Evolutionary conservation across 345 rosid species (phyloP).

Genomic region (Citrus inodora): DNA sequence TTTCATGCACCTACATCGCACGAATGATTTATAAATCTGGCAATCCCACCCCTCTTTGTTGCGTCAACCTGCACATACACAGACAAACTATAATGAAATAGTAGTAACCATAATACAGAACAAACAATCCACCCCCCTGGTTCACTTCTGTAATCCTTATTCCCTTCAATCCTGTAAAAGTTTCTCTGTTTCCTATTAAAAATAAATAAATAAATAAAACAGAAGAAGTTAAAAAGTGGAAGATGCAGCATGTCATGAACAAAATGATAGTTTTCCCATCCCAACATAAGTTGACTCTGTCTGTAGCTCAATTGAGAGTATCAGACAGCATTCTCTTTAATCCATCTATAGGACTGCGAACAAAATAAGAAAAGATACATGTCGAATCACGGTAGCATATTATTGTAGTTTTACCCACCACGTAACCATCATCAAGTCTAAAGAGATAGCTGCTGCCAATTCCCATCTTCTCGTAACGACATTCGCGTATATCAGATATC

Average conservation of each 20-base stretch:
- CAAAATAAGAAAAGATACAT: neutral
- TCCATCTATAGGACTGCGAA: neutral
- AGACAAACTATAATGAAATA: slow-evolving; percentile 6
- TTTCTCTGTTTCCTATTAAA: too few species aligned
- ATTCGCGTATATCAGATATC: slow-evolving; percentile 98
- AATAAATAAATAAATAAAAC: neutral
- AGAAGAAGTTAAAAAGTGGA: neutral
- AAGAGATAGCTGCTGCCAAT: slow-evolving; percentile 99
- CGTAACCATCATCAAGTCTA: slow-evolving; percentile 96
- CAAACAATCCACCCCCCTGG: neutral
- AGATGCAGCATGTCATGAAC: neutral
- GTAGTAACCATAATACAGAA: neutral
- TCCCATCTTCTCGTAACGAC: slow-evolving; percentile 95
- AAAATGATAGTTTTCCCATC: neutral
- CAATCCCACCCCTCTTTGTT: slow-evolving; percentile 98
- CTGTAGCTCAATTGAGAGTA: neutral
- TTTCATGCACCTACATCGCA: slow-evolving; percentile 65
- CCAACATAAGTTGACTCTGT: neutral
- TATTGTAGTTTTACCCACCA: slow-evolving; percentile 51
- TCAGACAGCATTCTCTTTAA: neutral
- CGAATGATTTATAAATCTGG: slow-evolving; percentile 98
- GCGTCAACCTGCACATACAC: slow-evolving; percentile 75
- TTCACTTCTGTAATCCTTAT: too few species aligned
- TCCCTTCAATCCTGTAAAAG: too few species aligned
- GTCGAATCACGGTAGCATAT: neutral